Percentiles rank a stretch among this genome's conserved stretches.
These are phyloP conservation scores for Vitis riparia DNA, from an alignment of 164 flowering plant species.

Conservation along the genomic window DNA sequence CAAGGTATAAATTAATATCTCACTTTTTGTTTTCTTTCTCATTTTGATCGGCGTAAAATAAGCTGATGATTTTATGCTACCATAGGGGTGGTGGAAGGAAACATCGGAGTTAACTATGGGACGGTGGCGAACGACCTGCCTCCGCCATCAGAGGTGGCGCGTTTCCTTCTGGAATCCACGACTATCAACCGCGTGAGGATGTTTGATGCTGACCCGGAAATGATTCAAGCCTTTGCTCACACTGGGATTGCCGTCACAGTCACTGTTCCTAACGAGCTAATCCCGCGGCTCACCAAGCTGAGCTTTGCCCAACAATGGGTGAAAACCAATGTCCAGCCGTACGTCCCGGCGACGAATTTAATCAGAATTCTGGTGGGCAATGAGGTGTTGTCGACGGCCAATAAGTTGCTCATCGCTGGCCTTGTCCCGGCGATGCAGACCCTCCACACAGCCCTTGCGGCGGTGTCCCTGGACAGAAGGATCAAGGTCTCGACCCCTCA, in stretches of 20 bases:
- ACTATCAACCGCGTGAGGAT: constrained; percentile 65
- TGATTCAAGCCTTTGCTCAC: constrained; percentile 60
- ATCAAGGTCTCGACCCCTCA: constrained; percentile 83
- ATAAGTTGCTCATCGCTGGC: constrained; percentile 39
- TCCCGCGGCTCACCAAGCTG: constrained; percentile 55
- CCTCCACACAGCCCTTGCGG: constrained; percentile 64
- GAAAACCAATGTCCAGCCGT: constrained; percentile 41
- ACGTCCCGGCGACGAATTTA: constrained; percentile 58
- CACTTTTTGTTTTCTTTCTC: background rate
- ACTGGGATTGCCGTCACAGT: constrained; percentile 68
- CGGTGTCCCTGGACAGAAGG: constrained; percentile 37
- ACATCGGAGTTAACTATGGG: constrained; percentile 80
- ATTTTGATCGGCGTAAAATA: background rate
- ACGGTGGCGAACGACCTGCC: constrained; percentile 73
- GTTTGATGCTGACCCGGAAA: constrained; percentile 54
- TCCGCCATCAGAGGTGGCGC: constrained; percentile 60
- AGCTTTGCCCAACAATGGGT: constrained; percentile 64
- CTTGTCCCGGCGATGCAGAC: constrained; percentile 82
- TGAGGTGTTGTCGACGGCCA: constrained; percentile 63
- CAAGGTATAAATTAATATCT: constrained; percentile 17
- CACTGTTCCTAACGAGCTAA: constrained; percentile 64
- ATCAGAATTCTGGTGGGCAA: constrained; percentile 74
- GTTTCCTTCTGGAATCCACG: constrained; percentile 59
- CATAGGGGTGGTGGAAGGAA: constrained; percentile 41
- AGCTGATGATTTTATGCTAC: background rate